Base-by-base conservation (phyloP, 176 grass and related monocot species). In the Melocanna baccifera region DNA sequence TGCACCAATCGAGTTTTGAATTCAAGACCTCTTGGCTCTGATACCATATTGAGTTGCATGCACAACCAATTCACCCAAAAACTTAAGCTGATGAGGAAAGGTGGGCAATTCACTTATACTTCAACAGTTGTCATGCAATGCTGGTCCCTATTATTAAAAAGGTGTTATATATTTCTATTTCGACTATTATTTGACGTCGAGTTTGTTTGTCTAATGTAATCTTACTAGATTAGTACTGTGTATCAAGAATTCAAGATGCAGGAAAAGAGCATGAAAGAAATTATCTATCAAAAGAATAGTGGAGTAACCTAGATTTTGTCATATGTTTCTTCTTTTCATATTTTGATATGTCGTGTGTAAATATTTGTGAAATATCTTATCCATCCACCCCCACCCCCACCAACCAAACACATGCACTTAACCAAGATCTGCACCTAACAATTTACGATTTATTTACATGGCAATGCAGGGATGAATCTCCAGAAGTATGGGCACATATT, bases 401-500 rank as follows among this genome's bases (percentile, higher is more conserved):
- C 37, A 39, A 39, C 59, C 59, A 29, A 25, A 51, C 5, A 28
- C 12, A 11, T 11, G 6, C 25, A 15, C 59, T 14, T 1, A 62
- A 62, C 23, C 12, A 12, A 64, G 19, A 77, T 20, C 6, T 73
- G 57, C 30, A 66, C 66, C 15, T 22, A 65, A 56, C 43, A 77
- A 43, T 77, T 61, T 32, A 26, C 47, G 37, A 81, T 77, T 75
- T 69, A 25, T 57, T 87, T 67, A 23, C 36, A 61, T 87, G 7
- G 10, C 30, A 81, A 81, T 83, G 32, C 88, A 99, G 96, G 86
- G 93, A 94, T 67, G 93, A 99, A 79, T 96, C 89, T 20, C 96
- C 96, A 67, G 83, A 92, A 89, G 73, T 91, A 55, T 99, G 96
- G 96, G 88, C 91, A 0, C 88, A 89, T 76, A 93, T 95, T 85